Evolutionary conservation across 75 land plant species (phyloP).

Genomic region (Gnetum montanum): DNA sequence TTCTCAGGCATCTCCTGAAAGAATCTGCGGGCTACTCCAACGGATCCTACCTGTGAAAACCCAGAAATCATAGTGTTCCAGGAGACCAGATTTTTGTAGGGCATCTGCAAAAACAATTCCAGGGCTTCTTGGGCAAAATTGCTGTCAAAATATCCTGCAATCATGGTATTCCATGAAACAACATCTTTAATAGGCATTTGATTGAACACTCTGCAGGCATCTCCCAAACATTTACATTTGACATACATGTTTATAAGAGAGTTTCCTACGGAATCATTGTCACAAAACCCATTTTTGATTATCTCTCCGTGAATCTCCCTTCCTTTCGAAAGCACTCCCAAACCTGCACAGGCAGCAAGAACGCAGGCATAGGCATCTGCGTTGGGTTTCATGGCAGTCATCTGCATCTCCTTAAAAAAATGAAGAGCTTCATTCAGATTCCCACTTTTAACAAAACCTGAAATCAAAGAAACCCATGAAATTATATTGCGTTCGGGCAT

Average conservation of each 20-base stretch:
- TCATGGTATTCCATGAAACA: slow-evolving; percentile 31
- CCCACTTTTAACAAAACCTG: not conserved
- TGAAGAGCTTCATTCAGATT: not conserved
- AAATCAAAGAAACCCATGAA: not conserved
- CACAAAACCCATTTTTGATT: not conserved
- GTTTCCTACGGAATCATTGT: not conserved
- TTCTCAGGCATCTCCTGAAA: slow-evolving; percentile 9
- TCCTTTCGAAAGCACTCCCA: not conserved
- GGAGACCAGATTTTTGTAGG: not conserved
- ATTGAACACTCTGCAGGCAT: slow-evolving; percentile 4
- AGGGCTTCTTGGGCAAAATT: not conserved
- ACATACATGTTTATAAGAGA: slow-evolving; percentile 1
- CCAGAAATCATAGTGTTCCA: slow-evolving; percentile 20
- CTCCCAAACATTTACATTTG: not conserved
- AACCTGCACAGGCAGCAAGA: not conserved
- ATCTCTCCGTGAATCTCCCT: not conserved
- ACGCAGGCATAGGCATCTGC: not conserved
- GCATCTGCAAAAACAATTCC: not conserved
- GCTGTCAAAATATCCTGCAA: slow-evolving; percentile 1
- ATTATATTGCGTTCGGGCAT: not conserved
- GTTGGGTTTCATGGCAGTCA: slow-evolving; percentile 2
- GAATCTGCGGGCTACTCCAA: slow-evolving; percentile 14
- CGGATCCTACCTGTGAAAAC: slow-evolving; percentile 21
- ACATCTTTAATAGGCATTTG: slow-evolving; percentile 10
- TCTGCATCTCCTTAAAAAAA: not conserved